Evolutionary conservation across 202 grass and related monocot genomes (phyloP).

Genomic region (Brachypodium distachyon): DNA sequence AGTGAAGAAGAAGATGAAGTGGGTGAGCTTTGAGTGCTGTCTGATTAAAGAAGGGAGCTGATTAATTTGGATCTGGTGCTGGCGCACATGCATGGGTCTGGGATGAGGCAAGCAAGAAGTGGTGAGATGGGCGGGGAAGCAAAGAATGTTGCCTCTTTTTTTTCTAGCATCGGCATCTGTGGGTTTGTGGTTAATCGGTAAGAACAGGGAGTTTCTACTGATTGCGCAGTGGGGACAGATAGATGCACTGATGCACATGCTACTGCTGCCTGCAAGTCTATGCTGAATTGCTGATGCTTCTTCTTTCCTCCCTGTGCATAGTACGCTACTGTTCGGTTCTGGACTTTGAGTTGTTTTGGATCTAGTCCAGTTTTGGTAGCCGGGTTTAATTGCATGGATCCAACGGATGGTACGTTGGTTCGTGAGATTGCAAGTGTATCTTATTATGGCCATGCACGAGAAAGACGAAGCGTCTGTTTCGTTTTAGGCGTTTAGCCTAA

Average conservation of each 20-base stretch:
- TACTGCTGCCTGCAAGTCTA: neutral
- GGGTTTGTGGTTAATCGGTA: neutral
- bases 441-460: neutral
- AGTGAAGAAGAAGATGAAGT: neutral
- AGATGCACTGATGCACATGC: neutral
- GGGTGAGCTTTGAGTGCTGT: neutral
- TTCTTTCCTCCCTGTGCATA: neutral
- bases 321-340: neutral
- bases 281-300: neutral
- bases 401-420: neutral
- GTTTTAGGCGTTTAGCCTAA: too few species aligned
- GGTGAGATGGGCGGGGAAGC: neutral
- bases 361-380: neutral
- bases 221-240: neutral
- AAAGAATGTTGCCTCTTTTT: conserved; percentile 30
- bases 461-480: too few species aligned
- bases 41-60: neutral
- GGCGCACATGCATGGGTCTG: neutral
- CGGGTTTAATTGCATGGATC: neutral
- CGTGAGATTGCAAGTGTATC: neutral
- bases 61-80: conserved; percentile 26
- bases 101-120: neutral
- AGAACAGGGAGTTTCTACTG: neutral
- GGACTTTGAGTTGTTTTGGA: neutral
- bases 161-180: conserved; percentile 49